Conservation (phyloP, 495 filamentous ascomycete species). For the Lasiosphaeria ovina region DNA sequence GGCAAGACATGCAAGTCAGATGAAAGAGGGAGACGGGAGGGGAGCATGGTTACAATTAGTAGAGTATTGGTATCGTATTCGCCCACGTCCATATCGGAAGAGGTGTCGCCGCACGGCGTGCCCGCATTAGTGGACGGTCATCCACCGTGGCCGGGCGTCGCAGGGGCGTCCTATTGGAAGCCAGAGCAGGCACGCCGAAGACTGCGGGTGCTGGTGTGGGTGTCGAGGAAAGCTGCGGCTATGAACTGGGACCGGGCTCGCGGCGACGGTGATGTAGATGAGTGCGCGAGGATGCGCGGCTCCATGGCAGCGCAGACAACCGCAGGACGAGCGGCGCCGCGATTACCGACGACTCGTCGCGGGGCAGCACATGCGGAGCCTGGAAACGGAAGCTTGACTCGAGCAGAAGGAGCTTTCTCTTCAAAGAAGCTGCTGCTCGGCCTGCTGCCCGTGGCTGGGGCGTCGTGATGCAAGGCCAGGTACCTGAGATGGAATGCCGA, state of each 20-base stretch:
- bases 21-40: neutral
- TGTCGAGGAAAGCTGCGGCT: conserved; percentile 1
- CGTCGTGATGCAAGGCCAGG: no score
- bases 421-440: neutral
- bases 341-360: conserved; percentile 17
- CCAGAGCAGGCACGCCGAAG: conserved; percentile 20
- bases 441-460: no score
- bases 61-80: conserved; percentile 55
- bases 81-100: conserved; percentile 52
- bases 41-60: conserved; percentile 42
- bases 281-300: conserved; percentile 23
- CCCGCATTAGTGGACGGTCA: conserved; percentile 18
- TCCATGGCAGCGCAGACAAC: conserved; percentile 30
- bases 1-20: neutral
- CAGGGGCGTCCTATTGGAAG: conserved; percentile 14
- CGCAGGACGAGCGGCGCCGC: conserved; percentile 9
- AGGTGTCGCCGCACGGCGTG: conserved; percentile 18
- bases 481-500: no score
- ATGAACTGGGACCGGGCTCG: conserved; percentile 14
- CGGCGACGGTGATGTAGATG: conserved; percentile 12
- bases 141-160: conserved; percentile 24
- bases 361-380: conserved; percentile 13
- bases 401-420: neutral
- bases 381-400: neutral
- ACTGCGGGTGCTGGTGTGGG: conserved; percentile 6